Evolutionary conservation across 2,329 filamentous ascomycete genomes (phyloP), one percentile per base, ranked within the genome.

Genomic region (Sclerotinia nivalis): DNA sequence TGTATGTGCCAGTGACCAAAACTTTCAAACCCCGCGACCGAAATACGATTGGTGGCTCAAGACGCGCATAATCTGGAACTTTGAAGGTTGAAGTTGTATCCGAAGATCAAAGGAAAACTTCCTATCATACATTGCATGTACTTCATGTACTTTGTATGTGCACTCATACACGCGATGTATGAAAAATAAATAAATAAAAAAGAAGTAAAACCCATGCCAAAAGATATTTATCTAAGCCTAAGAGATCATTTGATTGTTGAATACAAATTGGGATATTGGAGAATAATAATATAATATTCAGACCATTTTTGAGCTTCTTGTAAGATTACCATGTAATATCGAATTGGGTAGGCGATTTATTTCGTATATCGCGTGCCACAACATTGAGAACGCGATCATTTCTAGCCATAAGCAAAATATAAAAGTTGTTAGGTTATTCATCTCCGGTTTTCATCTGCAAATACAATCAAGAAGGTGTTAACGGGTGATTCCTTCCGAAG

Each of bases 41-140:
- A 45, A 66, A 55, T 54, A 56, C 62, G 62, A 66, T 56, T 54
- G 62, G 50, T 40, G 56, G 54, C 31, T 60, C 54, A 55, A 68
- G 54, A 68, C 54, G 65, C 40, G 65, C 54, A 60, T 68, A 60
- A 49, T 56, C 47, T 68, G 34, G 56, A 68, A 43, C 65, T 67
- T 40, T 50, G 60, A 52, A 64, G 47, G 22, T 50, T 52, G n/a
- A 64, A 31, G 47, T 64, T 20, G 60, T 62, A 56, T 28, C 20
- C 49, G 31, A 66, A 66, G 34, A 66, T 66, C 49, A 66, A 66
- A 66, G 34, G 40, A 58, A 43, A 64, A 50, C 31, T 40, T 50
- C 28, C 22, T 37, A 43, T 43, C 40, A 43, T 43, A 50, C 60
- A 64, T 18, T 25, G 31, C 45, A 37, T 49, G 28, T 13, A 22